Evolutionary conservation across 345 rosid genomes (phyloP), one percentile per base, ranked within the genome.

Genomic region (Balakata baccata): DNA sequence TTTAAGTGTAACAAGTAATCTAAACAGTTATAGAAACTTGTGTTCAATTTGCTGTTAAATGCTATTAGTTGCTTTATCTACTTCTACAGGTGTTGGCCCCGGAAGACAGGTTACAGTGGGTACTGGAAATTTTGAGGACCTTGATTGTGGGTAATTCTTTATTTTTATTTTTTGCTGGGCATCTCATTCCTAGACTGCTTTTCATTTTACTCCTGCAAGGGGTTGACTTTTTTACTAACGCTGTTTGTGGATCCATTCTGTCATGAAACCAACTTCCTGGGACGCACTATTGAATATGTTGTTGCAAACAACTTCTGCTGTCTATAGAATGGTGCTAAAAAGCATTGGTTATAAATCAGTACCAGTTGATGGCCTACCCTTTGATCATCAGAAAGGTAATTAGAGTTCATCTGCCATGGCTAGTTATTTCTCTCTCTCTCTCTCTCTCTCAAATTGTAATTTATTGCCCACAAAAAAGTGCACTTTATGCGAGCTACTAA

Each of bases 321-420:
- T 70, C 68, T 79, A 72, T 77, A 95, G 99, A 87, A 41, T 91
- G 76, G 96, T 91, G 82, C 77, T 91, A 77, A 95, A 88, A 86
- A 89, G 97, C 89, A 89, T 95, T 74, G 99, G 99, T 72, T 95
- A 95, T 85, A 92, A 89, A 85, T 88, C 98, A 9, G 82, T 88
- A 63, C 90, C 90, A 37, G 80, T 89, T 54, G 73, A 85, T 65
- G 97, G 92, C 58, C 82, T 92, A 72, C 92, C 94, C 20, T 95
- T 95, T 74, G 94, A 92, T 80, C 81, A 91, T 75, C 80, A 79
- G 66, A 88, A 85, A 89, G 98, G 99, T 92, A 84, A 76, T 53
- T 41, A n/a, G 18, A 23, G 39, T 17, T 50, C 20, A 17, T 22
- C 53, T 61, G 17, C 39, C 9, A 17, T 39, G 18, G 23, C 1